phyloP scores from a whole-genome alignment of 768 basidiomycete genomes.

The Panaeolus papilionaceus region DNA sequence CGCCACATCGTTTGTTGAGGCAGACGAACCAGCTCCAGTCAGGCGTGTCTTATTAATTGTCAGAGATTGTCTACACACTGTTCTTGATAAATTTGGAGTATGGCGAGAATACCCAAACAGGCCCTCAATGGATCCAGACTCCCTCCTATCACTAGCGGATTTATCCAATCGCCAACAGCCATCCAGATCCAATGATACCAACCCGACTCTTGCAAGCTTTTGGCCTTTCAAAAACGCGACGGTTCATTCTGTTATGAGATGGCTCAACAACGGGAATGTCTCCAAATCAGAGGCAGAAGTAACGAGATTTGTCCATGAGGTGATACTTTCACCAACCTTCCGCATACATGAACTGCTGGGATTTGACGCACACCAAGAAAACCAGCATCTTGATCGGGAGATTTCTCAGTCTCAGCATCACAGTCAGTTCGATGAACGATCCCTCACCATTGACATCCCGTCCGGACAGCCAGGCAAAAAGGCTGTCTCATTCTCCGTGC shows the following conservation, averaged over 20 bases:
- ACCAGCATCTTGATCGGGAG: constrained; percentile 22
- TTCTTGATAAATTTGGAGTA: constrained; percentile 26
- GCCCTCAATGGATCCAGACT: constrained; percentile 33
- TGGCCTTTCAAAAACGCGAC: constrained; percentile 23
- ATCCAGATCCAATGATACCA: not conserved
- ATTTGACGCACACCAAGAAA: constrained; percentile 24
- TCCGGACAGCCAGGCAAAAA: constrained; percentile 30
- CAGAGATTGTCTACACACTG: not conserved
- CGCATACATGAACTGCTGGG: constrained; percentile 19
- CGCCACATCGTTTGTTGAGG: not conserved
- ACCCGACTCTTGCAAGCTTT: not conserved
- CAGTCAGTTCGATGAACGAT: constrained; percentile 20
- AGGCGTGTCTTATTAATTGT: not conserved
- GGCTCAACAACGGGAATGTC: constrained; percentile 21
- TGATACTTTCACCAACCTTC: constrained; percentile 28
- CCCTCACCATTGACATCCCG: constrained; percentile 34
- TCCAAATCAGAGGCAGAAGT: constrained; percentile 24
- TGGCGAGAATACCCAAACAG: constrained; percentile 28
- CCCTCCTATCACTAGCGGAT: constrained; percentile 24
- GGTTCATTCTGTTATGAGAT: constrained; percentile 15
- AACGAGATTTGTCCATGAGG: constrained; percentile 26
- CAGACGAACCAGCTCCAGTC: not conserved
- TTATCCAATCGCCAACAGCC: constrained; percentile 4
- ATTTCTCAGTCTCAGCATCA: constrained; percentile 6
- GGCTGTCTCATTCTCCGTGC: constrained; percentile 26